Evolutionary conservation across 2,329 filamentous ascomycete species (phyloP).

Genomic region (Fusarium poae): DNA sequence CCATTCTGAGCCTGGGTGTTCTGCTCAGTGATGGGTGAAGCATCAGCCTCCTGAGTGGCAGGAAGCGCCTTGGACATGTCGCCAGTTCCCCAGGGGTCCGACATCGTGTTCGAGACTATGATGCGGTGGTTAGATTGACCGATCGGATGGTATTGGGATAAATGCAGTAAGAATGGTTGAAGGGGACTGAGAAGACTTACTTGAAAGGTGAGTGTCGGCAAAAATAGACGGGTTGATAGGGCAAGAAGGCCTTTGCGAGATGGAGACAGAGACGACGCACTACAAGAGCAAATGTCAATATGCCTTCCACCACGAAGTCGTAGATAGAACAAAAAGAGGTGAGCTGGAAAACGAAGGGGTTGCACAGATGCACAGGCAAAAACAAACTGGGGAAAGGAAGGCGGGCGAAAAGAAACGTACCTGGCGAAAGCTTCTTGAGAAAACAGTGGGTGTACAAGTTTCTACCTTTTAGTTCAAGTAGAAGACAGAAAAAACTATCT

Average conservation of each 20-base stretch:
- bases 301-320: too few species aligned
- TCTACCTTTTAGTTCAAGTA: conserved; percentile 21
- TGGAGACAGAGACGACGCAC: neutral
- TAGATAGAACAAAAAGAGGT: neutral
- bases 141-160: too few species aligned
- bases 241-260: neutral
- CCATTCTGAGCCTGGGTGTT: conserved; percentile 3
- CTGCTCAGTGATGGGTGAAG: neutral
- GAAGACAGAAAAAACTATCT: neutral
- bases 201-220: neutral
- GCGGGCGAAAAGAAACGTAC: conserved; percentile 10
- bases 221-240: neutral
- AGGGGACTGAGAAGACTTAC: neutral
- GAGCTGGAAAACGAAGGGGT: neutral
- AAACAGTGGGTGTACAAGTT: conserved; percentile 28
- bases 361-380: neutral
- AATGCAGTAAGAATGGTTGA: too few species aligned
- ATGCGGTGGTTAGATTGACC: neutral
- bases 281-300: neutral
- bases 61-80: conserved; percentile 24
- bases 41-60: neutral
- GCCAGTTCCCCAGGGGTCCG: conserved; percentile 28
- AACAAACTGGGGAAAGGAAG: neutral
- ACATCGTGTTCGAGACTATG: conserved; percentile 16
- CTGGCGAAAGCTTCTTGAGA: conserved; percentile 8